A percentile compares a stretch with the other conserved stretches of the same genome.
Evolutionary conservation across 2,329 filamentous ascomycete species (phyloP).

Genomic region (Cercospora sp.): DNA sequence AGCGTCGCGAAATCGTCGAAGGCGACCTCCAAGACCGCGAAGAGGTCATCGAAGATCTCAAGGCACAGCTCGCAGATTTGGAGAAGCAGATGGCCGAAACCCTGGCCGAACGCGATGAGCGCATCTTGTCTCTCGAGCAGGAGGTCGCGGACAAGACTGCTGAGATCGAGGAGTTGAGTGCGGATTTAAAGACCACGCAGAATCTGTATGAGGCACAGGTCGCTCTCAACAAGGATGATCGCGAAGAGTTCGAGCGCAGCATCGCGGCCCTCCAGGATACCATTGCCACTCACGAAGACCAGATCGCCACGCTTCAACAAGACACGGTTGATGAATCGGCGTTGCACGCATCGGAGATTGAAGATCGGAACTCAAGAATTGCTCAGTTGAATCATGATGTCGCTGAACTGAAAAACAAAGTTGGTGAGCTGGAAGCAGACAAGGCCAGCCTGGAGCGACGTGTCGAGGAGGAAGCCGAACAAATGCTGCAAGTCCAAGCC

Average conservation of each 20-base stretch:
- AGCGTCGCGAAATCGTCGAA: slow-evolving; percentile 43
- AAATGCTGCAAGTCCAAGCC: slow-evolving; percentile 39
- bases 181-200: slow-evolving; percentile 31
- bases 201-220: slow-evolving; percentile 22
- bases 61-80: slow-evolving; percentile 39
- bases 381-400: slow-evolving; percentile 35
- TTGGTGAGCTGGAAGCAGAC: slow-evolving; percentile 32
- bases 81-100: slow-evolving; percentile 33
- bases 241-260: slow-evolving; percentile 32
- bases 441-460: slow-evolving; percentile 38
- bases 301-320: slow-evolving; percentile 31
- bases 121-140: slow-evolving; percentile 33
- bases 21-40: slow-evolving; percentile 39
- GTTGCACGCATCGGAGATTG: slow-evolving; percentile 36
- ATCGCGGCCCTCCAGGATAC: slow-evolving; percentile 31
- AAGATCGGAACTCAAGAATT: slow-evolving; percentile 38
- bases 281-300: slow-evolving; percentile 29
- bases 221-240: slow-evolving; percentile 23
- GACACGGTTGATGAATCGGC: slow-evolving; percentile 29
- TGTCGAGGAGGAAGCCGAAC: slow-evolving; percentile 39
- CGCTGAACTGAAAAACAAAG: slow-evolving; percentile 21
- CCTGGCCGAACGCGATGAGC: slow-evolving; percentile 35
- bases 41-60: slow-evolving; percentile 39
- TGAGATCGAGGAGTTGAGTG: slow-evolving; percentile 33
- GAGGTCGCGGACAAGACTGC: slow-evolving; percentile 29